phyloP scores from a whole-genome alignment of 1,284 basidiomycete genomes.

The Moesziomyces antarcticus region DNA sequence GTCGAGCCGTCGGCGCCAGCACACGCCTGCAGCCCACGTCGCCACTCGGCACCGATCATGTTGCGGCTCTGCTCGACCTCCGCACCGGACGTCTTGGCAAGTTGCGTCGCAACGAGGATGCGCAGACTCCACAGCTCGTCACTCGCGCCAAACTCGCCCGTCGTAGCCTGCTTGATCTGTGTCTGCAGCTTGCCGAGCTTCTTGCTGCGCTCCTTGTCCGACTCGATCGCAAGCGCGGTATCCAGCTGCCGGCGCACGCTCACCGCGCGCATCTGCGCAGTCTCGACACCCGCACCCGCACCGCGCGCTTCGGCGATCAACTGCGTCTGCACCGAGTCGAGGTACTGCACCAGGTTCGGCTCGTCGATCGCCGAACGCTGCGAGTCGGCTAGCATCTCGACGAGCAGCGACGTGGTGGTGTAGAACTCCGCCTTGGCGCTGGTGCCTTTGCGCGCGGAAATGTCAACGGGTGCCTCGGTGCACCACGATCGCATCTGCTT shows the following conservation, averaged over 20 bases:
- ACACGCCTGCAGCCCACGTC: constrained; percentile 33
- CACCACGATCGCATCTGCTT: constrained; percentile 35
- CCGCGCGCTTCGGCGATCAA: constrained; percentile 38
- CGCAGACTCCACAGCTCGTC: constrained; percentile 46
- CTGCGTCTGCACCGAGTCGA: constrained; percentile 36
- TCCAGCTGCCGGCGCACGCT: constrained; percentile 25
- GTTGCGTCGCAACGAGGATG: constrained; percentile 22
- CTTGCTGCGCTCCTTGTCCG: constrained; percentile 17
- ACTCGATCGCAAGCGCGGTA: constrained; percentile 9
- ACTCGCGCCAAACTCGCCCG: constrained; percentile 14
- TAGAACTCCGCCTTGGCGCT: constrained; percentile 41
- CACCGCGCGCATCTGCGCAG: constrained; percentile 37
- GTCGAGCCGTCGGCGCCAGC: constrained; percentile 13
- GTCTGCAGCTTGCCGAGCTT: constrained; percentile 21
- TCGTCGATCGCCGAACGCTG: constrained; percentile 52
- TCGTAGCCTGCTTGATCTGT: constrained; percentile 32
- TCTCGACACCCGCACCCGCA: constrained; percentile 33
- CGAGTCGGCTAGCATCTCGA: constrained; percentile 43
- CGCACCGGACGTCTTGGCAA: constrained; percentile 20
- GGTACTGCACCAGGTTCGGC: constrained; percentile 48
- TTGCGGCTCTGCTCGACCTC: constrained; percentile 14
- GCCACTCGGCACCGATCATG: constrained; percentile 35
- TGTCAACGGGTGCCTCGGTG: constrained; percentile 37
- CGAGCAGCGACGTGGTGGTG: constrained; percentile 25
- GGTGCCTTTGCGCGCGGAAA: not conserved